These are phyloP conservation scores for Artemisia tridentata DNA, from an alignment of 129 eudicot species.

Conservation along the genomic window DNA sequence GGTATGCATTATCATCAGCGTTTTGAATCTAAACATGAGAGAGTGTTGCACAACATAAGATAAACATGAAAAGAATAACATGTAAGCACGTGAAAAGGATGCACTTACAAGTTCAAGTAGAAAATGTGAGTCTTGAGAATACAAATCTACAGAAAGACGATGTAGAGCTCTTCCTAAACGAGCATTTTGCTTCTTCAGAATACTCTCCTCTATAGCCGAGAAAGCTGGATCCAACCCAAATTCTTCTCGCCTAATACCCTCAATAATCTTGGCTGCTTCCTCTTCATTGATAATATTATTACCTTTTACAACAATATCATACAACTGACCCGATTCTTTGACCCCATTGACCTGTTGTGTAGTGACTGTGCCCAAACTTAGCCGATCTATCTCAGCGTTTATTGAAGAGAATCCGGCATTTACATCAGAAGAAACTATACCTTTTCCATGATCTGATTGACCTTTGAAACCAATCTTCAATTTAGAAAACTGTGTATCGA, in stretches of 20 bases:
- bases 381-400: conserved; percentile 27
- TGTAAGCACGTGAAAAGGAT: background rate
- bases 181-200: conserved; percentile 89
- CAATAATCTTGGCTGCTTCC: conserved; percentile 52
- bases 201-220: conserved; percentile 47
- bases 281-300: conserved; percentile 30
- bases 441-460: conserved; percentile 18
- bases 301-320: conserved; percentile 47
- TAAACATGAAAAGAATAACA: conserved; percentile 6
- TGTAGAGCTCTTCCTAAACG: conserved; percentile 94
- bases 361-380: conserved; percentile 26
- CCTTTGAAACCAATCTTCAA: conserved; percentile 11
- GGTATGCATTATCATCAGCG: conserved; percentile 94
- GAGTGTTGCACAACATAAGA: background rate
- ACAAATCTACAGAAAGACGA: conserved; percentile 86
- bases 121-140: conserved; percentile 95
- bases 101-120: conserved; percentile 78
- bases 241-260: conserved; percentile 85
- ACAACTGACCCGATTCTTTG: conserved; percentile 63
- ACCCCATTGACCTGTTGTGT: conserved; percentile 53
- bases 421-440: conserved; percentile 10
- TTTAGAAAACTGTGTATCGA: background rate
- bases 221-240: conserved; percentile 77
- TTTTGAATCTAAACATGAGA: conserved; percentile 64
- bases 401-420: background rate